Conservation (phyloP, 495 filamentous ascomycete species). For the Diplogelasinospora grovesii region DNA sequence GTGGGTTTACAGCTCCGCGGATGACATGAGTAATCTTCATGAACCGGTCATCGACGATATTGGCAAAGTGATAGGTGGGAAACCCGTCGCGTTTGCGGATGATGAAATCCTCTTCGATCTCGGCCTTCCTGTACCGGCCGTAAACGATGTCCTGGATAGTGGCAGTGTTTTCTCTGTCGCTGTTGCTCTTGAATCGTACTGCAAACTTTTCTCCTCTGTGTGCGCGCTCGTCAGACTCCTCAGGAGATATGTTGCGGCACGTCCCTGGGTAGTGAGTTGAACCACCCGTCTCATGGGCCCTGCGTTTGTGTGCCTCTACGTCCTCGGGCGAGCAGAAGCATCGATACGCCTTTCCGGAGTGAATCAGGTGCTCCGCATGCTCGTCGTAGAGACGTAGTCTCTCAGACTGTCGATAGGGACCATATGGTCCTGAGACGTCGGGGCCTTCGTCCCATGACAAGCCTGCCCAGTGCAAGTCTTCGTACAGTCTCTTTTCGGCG, state of each 20-base stretch:
- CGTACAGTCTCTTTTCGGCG: conserved; percentile 67
- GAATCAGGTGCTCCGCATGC: conserved; percentile 64
- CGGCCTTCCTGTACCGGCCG: conserved; percentile 46
- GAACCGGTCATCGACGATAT: conserved; percentile 89
- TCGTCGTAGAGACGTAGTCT: conserved; percentile 64
- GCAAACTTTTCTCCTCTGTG: conserved; percentile 64
- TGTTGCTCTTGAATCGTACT: conserved; percentile 62
- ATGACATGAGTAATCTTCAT: conserved; percentile 97
- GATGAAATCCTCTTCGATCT: conserved; percentile 52
- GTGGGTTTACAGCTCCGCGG: conserved; percentile 57
- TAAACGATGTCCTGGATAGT: conserved; percentile 72
- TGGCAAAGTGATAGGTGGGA: conserved; percentile 94
- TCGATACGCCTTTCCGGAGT: conserved; percentile 71
- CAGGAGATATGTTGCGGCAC: conserved; percentile 58
- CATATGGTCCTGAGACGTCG: conserved; percentile 66
- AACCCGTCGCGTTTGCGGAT: conserved; percentile 84
- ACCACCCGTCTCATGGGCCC: conserved; percentile 52
- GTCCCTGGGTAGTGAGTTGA: conserved; percentile 69
- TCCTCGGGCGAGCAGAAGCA: conserved; percentile 83
- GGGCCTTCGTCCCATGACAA: conserved; percentile 94
- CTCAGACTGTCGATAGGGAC: conserved; percentile 90
- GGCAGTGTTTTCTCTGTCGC: conserved; percentile 50
- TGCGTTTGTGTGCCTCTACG: conserved; percentile 54
- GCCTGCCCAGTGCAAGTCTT: conserved; percentile 83
- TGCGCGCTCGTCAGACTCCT: conserved; percentile 63